phyloP scores from a whole-genome alignment of 139 green algal species.

The Chlorella sp. region DNA sequence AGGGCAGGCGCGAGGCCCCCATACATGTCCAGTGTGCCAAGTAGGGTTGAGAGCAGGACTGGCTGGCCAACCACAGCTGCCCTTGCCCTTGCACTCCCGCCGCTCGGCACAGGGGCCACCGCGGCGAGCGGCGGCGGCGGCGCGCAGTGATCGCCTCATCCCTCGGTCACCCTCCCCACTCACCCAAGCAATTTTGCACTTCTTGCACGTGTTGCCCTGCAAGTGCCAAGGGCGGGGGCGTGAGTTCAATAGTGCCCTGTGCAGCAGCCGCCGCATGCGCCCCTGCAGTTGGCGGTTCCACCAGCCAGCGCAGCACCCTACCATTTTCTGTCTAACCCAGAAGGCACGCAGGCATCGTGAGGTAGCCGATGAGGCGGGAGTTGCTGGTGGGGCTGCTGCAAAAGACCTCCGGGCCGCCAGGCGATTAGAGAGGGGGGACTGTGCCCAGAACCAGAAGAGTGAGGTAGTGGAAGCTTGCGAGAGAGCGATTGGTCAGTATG shows the following conservation, averaged over 20 bases:
- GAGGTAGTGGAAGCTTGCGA: too few relatives aligned
- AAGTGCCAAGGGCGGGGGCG: not conserved
- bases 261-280: not conserved
- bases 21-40: not conserved
- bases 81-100: too few relatives aligned
- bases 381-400: not conserved
- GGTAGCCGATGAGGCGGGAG: not conserved
- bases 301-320: not conserved
- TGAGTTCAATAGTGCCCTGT: not conserved
- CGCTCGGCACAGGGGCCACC: not conserved
- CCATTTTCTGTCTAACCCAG: not conserved
- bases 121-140: not conserved
- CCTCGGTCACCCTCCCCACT: not conserved
- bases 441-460: too few relatives aligned
- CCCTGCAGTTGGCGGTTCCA: slow-evolving; percentile 2
- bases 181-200: slow-evolving; percentile 31
- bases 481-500: too few relatives aligned
- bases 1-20: too few relatives aligned
- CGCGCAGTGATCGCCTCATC: not conserved
- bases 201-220: slow-evolving; percentile 31
- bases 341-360: not conserved
- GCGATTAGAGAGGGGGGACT: too few relatives aligned
- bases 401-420: not conserved
- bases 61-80: not conserved
- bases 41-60: not conserved